These are phyloP conservation scores for Amaranthus palmeri DNA, from an alignment of 148 eudicot species.

Conservation along the genomic window DNA sequence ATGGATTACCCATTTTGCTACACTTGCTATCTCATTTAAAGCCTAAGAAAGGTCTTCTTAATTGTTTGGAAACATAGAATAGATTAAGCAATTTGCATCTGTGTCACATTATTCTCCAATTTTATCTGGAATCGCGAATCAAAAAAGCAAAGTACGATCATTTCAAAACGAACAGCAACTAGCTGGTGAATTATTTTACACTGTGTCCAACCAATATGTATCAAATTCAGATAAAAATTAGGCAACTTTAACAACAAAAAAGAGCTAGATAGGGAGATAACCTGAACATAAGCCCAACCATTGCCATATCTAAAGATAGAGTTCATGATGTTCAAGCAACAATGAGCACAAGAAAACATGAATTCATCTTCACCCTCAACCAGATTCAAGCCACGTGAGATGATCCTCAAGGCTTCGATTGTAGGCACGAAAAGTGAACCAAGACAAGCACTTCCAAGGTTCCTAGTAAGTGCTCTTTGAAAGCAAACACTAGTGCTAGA, in stretches of 20 bases:
- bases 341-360: slow-evolving; percentile 99
- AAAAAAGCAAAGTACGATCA: not conserved
- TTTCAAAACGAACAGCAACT: too few relatives aligned
- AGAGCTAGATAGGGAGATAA: slow-evolving; percentile 13
- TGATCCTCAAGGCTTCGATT: slow-evolving; percentile 79
- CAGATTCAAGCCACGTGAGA: slow-evolving; percentile 81
- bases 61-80: too few relatives aligned
- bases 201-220: not conserved
- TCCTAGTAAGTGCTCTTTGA: slow-evolving; percentile 72
- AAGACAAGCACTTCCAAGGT: slow-evolving; percentile 86
- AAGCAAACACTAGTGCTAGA: slow-evolving; percentile 77
- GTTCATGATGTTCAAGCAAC: slow-evolving; percentile 76
- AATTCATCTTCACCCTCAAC: slow-evolving; percentile 97
- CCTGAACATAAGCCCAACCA: slow-evolving; percentile 99
- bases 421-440: slow-evolving; percentile 90
- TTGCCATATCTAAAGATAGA: slow-evolving; percentile 82
- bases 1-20: too few relatives aligned
- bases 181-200: too few relatives aligned
- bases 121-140: not conserved
- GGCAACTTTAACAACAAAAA: slow-evolving; percentile 1
- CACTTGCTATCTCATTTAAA: too few relatives aligned
- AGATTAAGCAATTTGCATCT: not conserved
- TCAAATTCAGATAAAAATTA: slow-evolving; percentile 1
- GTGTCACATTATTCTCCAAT: too few relatives aligned
- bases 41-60: too few relatives aligned